Evolutionary conservation across 495 filamentous ascomycete genomes (phyloP), one percentile per base, ranked within the genome.

Genomic region (Penicillium soppii): DNA sequence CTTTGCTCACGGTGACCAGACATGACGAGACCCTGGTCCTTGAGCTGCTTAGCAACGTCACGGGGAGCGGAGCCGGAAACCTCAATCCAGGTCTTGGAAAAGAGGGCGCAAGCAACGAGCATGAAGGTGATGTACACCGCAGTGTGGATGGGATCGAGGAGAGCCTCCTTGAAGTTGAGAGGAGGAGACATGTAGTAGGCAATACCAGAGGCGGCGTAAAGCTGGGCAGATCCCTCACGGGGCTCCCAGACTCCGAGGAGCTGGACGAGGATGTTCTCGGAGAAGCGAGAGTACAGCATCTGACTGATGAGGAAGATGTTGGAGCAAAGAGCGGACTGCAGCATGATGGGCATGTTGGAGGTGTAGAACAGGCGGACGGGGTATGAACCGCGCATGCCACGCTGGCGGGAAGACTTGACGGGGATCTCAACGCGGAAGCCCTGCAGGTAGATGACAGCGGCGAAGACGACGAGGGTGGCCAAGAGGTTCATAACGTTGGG

Each of bases 81-180:
- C 74, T 99, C 95, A 66, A 99, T 97, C 95, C 94, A 98, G 58
- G 94, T 97, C 89, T 97, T 99, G 72, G 91, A 96, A 82, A 99
- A 99, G 67, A 97, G 82, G 44, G 95, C 95, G 63, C 95, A 99
- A 56, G 95, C 95, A 58, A 88, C 85, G 44, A 97, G 84, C 91
- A 97, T 99, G 76, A 96, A 99, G 39, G 82, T 81, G 53, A 97
- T 91, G 74, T 97, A 99, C 65, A 97, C 82, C 50, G 87, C 89
- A 12, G 95, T 97, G 78, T 99, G 92, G 59, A 99, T 87, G 25
- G 95, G 94, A 75, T 99, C 95, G 42, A 96, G 73, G 10, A 99
- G 81, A 52, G 95, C 94, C 57, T 97, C 92, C 67, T 86, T 95
- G 79, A 99, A 92, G 84, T 92, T 96, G 54, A 96, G 81, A 29